phyloP scores from a whole-genome alignment of 345 rosid species.

The Eucalyptus polyanthemos region DNA sequence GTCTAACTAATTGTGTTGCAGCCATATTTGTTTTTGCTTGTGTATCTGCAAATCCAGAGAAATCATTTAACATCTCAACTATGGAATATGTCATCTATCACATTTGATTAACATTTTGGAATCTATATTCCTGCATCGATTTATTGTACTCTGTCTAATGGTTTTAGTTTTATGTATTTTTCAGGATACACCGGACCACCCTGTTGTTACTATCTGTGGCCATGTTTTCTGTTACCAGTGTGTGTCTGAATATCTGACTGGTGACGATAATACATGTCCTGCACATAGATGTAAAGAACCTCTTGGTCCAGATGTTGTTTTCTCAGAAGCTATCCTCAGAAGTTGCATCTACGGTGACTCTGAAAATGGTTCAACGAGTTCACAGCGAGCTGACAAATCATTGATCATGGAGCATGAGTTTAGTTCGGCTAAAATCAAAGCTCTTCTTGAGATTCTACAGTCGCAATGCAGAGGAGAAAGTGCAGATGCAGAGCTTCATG shows the following conservation, averaged over 20 bases:
- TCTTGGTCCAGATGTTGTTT: constrained; percentile 62
- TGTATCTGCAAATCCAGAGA: neutral
- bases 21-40: neutral
- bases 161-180: constrained; percentile 6
- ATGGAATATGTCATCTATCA: neutral
- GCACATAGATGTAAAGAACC: constrained; percentile 52
- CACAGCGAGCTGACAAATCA: constrained; percentile 22
- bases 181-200: constrained; percentile 91
- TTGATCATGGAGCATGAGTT: constrained; percentile 34
- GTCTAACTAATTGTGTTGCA: neutral
- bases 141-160: neutral
- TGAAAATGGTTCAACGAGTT: constrained; percentile 17
- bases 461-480: constrained; percentile 20
- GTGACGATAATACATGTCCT: constrained; percentile 83
- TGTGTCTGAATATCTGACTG: constrained; percentile 61
- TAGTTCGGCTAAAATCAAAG: constrained; percentile 66
- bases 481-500: constrained; percentile 14
- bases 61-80: neutral
- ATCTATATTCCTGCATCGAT: neutral
- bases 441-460: constrained; percentile 58
- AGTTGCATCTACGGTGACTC: constrained; percentile 29
- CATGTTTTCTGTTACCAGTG: constrained; percentile 92
- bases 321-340: constrained; percentile 62
- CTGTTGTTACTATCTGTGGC: constrained; percentile 80
- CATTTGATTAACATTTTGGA: neutral